phyloP scores from a whole-genome alignment of 164 flowering plant species.

The Annona squamosa region DNA sequence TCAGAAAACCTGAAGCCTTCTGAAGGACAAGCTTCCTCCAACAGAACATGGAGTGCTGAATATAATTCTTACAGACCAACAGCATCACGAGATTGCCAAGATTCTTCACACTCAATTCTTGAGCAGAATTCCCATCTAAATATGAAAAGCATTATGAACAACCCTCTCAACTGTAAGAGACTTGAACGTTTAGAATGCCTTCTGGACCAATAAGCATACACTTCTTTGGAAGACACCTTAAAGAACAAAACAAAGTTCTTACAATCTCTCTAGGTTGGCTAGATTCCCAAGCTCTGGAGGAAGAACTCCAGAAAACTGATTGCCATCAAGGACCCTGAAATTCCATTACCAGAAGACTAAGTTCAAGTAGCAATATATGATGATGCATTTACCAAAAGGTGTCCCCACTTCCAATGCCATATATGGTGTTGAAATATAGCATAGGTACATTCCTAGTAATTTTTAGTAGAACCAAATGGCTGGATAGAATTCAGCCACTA shows the following conservation, averaged over 20 bases:
- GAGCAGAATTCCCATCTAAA: background rate
- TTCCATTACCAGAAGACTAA: background rate
- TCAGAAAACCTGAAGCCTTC: background rate
- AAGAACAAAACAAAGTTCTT: slow-evolving; percentile 2
- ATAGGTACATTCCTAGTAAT: background rate
- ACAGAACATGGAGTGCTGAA: background rate
- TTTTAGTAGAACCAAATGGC: background rate
- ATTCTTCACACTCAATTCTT: background rate
- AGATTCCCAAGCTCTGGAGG: slow-evolving; percentile 34
- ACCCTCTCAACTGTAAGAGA: background rate
- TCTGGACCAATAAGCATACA: background rate
- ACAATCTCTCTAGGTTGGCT: slow-evolving; percentile 24
- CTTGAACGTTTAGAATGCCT: background rate
- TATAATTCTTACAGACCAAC: background rate
- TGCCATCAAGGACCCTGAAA: slow-evolving; percentile 26
- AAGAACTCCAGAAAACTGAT: slow-evolving; percentile 23
- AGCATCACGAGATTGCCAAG: background rate
- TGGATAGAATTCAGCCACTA: background rate
- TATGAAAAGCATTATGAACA: background rate
- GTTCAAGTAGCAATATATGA: background rate
- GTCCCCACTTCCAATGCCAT: background rate
- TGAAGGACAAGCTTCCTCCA: background rate
- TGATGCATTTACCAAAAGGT: background rate
- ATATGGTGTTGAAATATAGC: background rate
- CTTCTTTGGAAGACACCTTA: background rate